A percentile compares a stretch with the other conserved stretches of the same genome.
These are phyloP conservation scores for Leonotis leonurus DNA, from an alignment of 257 asterid genomes.

Conservation along the genomic window DNA sequence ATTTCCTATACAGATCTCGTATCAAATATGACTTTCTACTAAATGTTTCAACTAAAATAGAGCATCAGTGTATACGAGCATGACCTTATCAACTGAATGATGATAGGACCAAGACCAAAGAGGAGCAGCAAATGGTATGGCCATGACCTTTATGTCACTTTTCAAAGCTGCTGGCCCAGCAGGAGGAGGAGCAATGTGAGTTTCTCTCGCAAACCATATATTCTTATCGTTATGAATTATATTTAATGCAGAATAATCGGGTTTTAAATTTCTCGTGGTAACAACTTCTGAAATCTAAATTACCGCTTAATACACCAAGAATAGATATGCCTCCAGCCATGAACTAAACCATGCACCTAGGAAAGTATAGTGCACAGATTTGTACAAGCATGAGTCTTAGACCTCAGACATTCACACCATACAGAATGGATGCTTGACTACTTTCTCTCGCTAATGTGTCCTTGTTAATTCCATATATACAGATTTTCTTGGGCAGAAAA, in stretches of 20 bases:
- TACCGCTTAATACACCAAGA: not conserved
- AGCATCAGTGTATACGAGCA: no score
- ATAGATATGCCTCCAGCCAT: not conserved
- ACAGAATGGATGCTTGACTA: no score
- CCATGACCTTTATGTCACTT: slow-evolving; percentile 68
- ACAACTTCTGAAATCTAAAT: not conserved
- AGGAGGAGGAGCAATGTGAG: slow-evolving; percentile 70
- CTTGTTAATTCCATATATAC: slow-evolving; percentile 19
- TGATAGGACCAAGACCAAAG: slow-evolving; percentile 69
- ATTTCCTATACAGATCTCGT: no score
- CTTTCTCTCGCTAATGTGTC: slow-evolving; percentile 4
- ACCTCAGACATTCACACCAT: not conserved
- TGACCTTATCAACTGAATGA: slow-evolving; percentile 2
- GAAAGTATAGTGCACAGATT: not conserved
- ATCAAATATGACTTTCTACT: no score
- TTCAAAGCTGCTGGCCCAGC: slow-evolving; percentile 77
- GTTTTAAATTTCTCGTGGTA: not conserved
- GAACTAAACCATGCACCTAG: not conserved
- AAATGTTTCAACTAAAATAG: not conserved
- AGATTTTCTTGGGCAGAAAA: slow-evolving; percentile 77
- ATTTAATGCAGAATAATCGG: not conserved
- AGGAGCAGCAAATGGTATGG: slow-evolving; percentile 85
- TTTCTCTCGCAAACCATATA: not conserved
- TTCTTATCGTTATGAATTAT: not conserved
- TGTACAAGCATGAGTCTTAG: not conserved